phyloP scores from a whole-genome alignment of 805 yeast species.

The Wickerhamomyces alni region DNA sequence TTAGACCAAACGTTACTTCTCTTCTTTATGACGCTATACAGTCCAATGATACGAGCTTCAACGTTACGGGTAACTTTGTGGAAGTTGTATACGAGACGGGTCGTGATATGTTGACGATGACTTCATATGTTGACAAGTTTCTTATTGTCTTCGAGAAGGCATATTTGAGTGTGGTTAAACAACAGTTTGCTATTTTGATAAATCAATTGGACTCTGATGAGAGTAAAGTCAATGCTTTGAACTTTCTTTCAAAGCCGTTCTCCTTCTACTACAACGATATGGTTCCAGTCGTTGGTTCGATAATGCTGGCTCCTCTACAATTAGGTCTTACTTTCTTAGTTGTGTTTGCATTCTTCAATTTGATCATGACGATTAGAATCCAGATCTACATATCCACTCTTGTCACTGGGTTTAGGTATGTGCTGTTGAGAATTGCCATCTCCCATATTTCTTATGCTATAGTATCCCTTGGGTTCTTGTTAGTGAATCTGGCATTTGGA shows the following conservation, averaged over 20 bases:
- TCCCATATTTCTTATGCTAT: conserved; percentile 46
- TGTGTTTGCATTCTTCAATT: conserved; percentile 63
- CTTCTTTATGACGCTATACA: conserved; percentile 15
- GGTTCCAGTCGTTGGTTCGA: conserved; percentile 37
- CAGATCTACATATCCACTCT: background rate
- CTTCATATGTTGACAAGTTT: conserved; percentile 36
- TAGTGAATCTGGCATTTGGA: conserved; percentile 58
- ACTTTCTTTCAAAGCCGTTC: conserved; percentile 25
- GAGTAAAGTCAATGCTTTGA: conserved; percentile 27
- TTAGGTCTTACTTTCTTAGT: conserved; percentile 63
- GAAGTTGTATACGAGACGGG: conserved; percentile 50
- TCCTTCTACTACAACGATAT: conserved; percentile 29
- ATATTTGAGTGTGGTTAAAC: background rate
- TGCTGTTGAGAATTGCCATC: conserved; percentile 21
- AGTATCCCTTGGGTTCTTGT: conserved; percentile 46
- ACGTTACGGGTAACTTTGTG: conserved; percentile 19
- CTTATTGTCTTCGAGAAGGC: conserved; percentile 38
- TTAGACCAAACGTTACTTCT: conserved; percentile 39
- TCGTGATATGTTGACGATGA: conserved; percentile 46
- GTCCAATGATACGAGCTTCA: conserved; percentile 7
- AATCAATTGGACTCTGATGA: conserved; percentile 25
- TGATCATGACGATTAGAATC: conserved; percentile 33
- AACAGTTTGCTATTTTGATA: conserved; percentile 13
- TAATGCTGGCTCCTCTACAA: conserved; percentile 53
- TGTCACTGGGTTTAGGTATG: conserved; percentile 1